Evolutionary conservation across 2,329 filamentous ascomycete genomes (phyloP).

Genomic region (Hymenoscyphus infarciens): DNA sequence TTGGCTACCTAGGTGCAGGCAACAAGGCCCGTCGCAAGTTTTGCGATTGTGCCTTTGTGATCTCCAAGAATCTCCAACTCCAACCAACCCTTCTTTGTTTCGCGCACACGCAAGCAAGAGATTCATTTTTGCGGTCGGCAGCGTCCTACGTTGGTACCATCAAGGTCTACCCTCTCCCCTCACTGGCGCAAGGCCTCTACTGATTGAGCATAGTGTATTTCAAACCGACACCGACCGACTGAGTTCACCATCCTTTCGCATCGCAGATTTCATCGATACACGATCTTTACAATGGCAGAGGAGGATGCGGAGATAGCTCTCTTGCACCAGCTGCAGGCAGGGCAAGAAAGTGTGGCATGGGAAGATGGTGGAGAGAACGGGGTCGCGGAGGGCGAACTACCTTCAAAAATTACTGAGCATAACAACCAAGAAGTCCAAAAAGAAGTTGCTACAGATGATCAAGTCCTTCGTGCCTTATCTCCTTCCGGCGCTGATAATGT

Average conservation of each 20-base stretch:
- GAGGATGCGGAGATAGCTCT: conserved; percentile 38
- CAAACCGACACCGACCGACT: neutral
- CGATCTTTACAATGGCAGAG: conserved; percentile 33
- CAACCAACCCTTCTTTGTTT: conserved; percentile 5
- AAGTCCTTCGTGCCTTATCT: conserved; percentile 37
- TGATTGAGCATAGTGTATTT: neutral
- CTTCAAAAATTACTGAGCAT: conserved; percentile 36
- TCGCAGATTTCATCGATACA: neutral
- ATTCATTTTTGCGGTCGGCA: neutral
- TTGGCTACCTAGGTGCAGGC: neutral
- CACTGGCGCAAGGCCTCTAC: neutral
- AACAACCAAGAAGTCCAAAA: conserved; percentile 36
- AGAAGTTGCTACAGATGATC: conserved; percentile 38
- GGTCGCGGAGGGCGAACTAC: conserved; percentile 31
- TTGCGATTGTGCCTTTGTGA: neutral
- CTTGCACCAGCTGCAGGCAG: conserved; percentile 36
- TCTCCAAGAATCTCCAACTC: neutral
- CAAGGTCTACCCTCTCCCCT: neutral
- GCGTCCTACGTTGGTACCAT: neutral
- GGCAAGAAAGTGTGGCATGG: conserved; percentile 34
- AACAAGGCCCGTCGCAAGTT: neutral
- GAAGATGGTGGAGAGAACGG: conserved; percentile 30
- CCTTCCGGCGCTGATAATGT: conserved; percentile 32
- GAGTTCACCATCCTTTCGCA: conserved; percentile 1
- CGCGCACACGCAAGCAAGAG: neutral